Base-by-base conservation (phyloP, 805 yeast species). In the Cyberlindnera subsufficiens region DNA sequence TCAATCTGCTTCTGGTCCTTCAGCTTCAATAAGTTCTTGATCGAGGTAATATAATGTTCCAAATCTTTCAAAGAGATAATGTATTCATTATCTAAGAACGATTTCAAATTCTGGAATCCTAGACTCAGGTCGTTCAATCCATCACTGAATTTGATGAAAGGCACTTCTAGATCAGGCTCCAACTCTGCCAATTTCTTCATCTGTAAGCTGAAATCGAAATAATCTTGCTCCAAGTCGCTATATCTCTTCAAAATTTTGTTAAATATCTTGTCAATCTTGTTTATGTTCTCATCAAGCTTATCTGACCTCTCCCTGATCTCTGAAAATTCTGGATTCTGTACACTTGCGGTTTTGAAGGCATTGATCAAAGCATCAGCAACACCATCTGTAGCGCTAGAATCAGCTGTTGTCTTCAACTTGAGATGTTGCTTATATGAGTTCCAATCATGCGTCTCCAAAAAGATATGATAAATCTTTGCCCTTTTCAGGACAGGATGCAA, bases 1-100 rank as follows among this genome's bases (percentile, higher is more conserved):
- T 91, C 99, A 22, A 91, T 76, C 54, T 86, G 90, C 61, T 90
- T 90, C 58, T 88, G 89, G 56, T 91, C 98, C 51, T 91, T 88
- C 43, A 86, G 72, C 57, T 84, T 89, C 42, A 93, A 75, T 45
- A 91, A 66, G 47, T 74, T 77, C 55, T 79, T 79, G 51, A 85
- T 66, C 18, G 84, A 77, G 39, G 67, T 68, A 36, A 83, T 76
- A 53, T 85, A 93, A 63, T 86, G 90, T 49, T 91, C 88, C 64
- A 93, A 72, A 62, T 93, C 98, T 51, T 86, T 83, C 51, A 93
- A 65, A 11, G 95, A 80, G 2, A 86, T 85, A 38, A 88, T 71
- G 56, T 87, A 93, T 32, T 88, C 82, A 52, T 81, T 84, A 55
- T 91, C 96, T 43, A 88, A 69, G 45, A 66, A 67, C 33, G 67